Evolutionary conservation across 805 yeast genomes (phyloP).

Genomic region (Cyberlindnera xylosilytica): DNA sequence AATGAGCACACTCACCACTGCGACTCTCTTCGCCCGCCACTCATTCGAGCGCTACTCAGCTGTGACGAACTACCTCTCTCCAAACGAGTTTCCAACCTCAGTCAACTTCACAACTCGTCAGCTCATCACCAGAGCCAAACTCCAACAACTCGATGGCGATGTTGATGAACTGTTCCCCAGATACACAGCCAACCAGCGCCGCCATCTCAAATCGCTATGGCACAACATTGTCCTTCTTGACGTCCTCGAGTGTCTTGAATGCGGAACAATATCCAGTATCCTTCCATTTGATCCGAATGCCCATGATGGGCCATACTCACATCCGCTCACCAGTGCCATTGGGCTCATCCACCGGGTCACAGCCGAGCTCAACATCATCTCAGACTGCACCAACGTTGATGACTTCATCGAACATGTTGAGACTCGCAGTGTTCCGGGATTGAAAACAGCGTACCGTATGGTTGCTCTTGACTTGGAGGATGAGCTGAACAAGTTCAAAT

Average conservation of each 20-base stretch:
- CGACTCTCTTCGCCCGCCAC: conserved; percentile 1
- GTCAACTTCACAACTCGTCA: conserved; percentile 2
- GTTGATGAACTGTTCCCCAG: conserved; percentile 7
- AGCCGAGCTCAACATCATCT: neutral
- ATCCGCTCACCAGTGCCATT: conserved; percentile 1
- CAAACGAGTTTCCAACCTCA: neutral
- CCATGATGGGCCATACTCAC: neutral
- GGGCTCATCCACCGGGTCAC: neutral
- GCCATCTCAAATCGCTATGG: conserved; percentile 10
- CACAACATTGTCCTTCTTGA: conserved; percentile 9
- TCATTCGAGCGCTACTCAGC: conserved; percentile 10
- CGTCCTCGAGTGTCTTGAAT: conserved; percentile 8
- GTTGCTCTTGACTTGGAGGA: neutral
- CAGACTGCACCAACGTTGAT: conserved; percentile 71
- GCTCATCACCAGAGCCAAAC: conserved; percentile 7
- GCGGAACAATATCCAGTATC: conserved; percentile 6
- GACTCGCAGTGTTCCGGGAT: neutral
- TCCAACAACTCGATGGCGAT: conserved; percentile 11
- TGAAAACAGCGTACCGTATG: neutral
- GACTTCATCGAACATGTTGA: conserved; percentile 73
- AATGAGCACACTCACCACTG: conserved; percentile 6
- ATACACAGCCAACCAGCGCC: neutral
- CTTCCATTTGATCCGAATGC: conserved; percentile 1
- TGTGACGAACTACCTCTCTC: conserved; percentile 6
- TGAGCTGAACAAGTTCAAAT: neutral